Base-by-base conservation (phyloP, 306 rosid genomes). In the Cicer chorassanicum region DNA sequence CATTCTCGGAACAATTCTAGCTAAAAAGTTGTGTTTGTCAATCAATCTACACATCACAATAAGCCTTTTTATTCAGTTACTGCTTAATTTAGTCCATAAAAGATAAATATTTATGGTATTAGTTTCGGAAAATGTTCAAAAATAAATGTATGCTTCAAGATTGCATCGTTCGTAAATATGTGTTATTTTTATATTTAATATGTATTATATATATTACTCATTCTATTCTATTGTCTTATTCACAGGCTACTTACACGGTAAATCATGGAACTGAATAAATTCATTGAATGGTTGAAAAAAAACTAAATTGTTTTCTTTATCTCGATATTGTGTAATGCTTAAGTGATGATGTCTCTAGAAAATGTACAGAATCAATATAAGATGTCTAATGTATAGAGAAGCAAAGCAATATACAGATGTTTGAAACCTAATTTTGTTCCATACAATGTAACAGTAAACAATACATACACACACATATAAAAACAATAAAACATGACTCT, bases 1-100 rank as follows among this genome's bases (percentile, higher is more conserved):
- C 68, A 57, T 56, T 42, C 67, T 13, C 1, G 1, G 8, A 42
- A 40, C 53, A 55, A 71, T 8, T 42, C 48, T 21, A 19, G 54
- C 76, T 19, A 55, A 41, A 55, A 40, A 4, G 2, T 2, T 44
- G 1, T 19, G 3, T 19, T 45, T 44, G 41, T 66, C 38, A 42
- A 65, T 18, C 4, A 65, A 45, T 48, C 73, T 68, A 24, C 73
- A 46, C 73, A 46, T 68, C 44, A 68, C 8, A 7, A 11, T 63
- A 75, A 50, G 19, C 38, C 13, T 46, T 67, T 43, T 21, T 53
- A 15, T 10, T 4, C 18, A 66, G 54, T 66, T 44, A 44, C 14
- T 66, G 34, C 51, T 41, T 64, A 64, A 64, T 18, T 9, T 64
- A 8, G 49, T n/a, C 67, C 7, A 38, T 6, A 38, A 34, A 61